Conservation (phyloP, 768 basidiomycete species). For the Mycena sanguinolenta region DNA sequence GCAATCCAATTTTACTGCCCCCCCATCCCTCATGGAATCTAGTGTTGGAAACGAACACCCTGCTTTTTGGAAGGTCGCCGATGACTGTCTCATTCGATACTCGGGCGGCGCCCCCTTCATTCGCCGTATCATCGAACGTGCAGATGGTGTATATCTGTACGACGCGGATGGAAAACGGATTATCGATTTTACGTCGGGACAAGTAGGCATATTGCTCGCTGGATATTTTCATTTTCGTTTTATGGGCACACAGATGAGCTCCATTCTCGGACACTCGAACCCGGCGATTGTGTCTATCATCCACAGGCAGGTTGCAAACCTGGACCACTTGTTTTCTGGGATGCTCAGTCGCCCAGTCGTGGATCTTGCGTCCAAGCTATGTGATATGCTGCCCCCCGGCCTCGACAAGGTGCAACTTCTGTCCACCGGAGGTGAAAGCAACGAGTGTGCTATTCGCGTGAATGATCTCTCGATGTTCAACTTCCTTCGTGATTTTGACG, state of each 20-base stretch:
- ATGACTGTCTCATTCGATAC: slow-evolving; percentile 38
- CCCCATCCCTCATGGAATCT: slow-evolving; percentile 15
- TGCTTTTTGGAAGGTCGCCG: slow-evolving; percentile 34
- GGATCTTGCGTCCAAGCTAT: slow-evolving; percentile 31
- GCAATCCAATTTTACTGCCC: slow-evolving; percentile 5
- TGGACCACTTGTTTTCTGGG: slow-evolving; percentile 40
- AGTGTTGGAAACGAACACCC: slow-evolving; percentile 24
- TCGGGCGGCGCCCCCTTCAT: slow-evolving; percentile 35
- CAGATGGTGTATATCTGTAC: slow-evolving; percentile 38
- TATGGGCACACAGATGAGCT: slow-evolving; percentile 31
- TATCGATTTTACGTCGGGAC: slow-evolving; percentile 39
- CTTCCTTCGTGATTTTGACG: not conserved
- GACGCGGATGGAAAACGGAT: slow-evolving; percentile 37
- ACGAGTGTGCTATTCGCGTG: slow-evolving; percentile 38
- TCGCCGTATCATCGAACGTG: slow-evolving; percentile 37
- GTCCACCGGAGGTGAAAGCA: slow-evolving; percentile 36
- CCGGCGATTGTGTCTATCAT: slow-evolving; percentile 38
- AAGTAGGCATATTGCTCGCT: slow-evolving; percentile 9
- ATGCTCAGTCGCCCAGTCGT: slow-evolving; percentile 38
- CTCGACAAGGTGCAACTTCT: slow-evolving; percentile 39
- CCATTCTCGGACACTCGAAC: slow-evolving; percentile 38
- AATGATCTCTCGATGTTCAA: not conserved
- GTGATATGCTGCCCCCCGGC: slow-evolving; percentile 36
- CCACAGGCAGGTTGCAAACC: slow-evolving; percentile 22
- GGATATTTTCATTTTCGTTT: not conserved